phyloP scores from a whole-genome alignment of 148 eudicot genomes.

The Rhododendron kiyosumense region DNA sequence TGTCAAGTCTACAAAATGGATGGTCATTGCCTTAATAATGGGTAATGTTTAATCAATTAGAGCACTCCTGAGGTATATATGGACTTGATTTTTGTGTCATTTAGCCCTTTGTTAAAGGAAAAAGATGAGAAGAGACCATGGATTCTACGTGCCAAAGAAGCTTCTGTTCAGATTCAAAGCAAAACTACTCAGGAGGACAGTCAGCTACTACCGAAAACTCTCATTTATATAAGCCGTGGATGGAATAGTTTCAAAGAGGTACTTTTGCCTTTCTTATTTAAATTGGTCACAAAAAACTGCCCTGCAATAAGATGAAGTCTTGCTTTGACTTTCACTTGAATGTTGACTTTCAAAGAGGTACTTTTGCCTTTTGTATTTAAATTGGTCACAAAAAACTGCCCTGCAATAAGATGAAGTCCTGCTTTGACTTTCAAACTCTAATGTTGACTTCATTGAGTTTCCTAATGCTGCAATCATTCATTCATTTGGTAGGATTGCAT shows the following conservation, averaged over 20 bases:
- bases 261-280: slow-evolving; percentile 2
- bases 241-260: slow-evolving; percentile 98
- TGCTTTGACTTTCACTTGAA: background rate
- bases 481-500: slow-evolving; percentile 59
- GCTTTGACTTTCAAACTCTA: background rate
- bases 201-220: slow-evolving; percentile 67
- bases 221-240: slow-evolving; percentile 91
- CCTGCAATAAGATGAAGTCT: background rate
- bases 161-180: slow-evolving; percentile 50
- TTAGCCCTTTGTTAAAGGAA: slow-evolving; percentile 39
- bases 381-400: background rate
- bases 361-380: background rate
- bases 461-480: slow-evolving; percentile 15
- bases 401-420: background rate
- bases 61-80: background rate
- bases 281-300: background rate
- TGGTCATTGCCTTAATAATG: background rate
- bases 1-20: background rate
- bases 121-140: slow-evolving; percentile 94
- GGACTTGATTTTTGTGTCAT: slow-evolving; percentile 14
- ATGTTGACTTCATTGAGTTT: background rate
- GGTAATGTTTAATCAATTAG: background rate
- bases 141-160: slow-evolving; percentile 86
- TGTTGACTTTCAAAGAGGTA: background rate
- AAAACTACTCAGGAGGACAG: slow-evolving; percentile 47